These are phyloP conservation scores for Eutrema yunnanense DNA, from an alignment of 345 rosid genomes.

Conservation along the genomic window DNA sequence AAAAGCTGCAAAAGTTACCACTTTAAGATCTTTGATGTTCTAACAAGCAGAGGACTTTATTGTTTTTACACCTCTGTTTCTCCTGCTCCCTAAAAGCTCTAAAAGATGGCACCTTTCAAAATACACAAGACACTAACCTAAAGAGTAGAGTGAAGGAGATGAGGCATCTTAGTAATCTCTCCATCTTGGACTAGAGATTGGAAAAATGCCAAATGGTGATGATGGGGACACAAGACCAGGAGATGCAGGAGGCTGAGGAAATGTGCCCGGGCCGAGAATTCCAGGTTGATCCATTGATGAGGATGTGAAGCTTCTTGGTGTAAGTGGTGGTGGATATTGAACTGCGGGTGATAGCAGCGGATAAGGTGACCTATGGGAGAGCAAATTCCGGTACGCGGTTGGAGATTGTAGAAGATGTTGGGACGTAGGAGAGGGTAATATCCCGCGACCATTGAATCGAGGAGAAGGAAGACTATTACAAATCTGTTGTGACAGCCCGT, in stretches of 20 bases:
- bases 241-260: conserved; percentile 59
- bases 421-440: conserved; percentile 60
- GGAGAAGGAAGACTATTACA: conserved; percentile 38
- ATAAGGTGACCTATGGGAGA: conserved; percentile 51
- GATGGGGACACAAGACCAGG: conserved; percentile 50
- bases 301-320: conserved; percentile 46
- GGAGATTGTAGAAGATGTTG: conserved; percentile 61
- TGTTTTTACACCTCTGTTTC: not conserved
- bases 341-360: conserved; percentile 50
- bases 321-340: conserved; percentile 52
- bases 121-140: not conserved
- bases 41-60: not conserved
- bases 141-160: not conserved
- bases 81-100: not conserved
- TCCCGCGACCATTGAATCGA: conserved; percentile 44
- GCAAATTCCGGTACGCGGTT: conserved; percentile 36
- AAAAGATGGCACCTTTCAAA: not conserved
- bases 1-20: not conserved
- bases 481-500: conserved; percentile 32
- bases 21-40: not conserved
- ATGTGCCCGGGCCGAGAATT: conserved; percentile 70
- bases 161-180: conserved; percentile 34
- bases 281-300: conserved; percentile 57
- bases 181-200: conserved; percentile 61
- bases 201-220: conserved; percentile 54